Base-by-base conservation (phyloP, 2,329 filamentous ascomycete species). In the Trichothecium roseum region DNA sequence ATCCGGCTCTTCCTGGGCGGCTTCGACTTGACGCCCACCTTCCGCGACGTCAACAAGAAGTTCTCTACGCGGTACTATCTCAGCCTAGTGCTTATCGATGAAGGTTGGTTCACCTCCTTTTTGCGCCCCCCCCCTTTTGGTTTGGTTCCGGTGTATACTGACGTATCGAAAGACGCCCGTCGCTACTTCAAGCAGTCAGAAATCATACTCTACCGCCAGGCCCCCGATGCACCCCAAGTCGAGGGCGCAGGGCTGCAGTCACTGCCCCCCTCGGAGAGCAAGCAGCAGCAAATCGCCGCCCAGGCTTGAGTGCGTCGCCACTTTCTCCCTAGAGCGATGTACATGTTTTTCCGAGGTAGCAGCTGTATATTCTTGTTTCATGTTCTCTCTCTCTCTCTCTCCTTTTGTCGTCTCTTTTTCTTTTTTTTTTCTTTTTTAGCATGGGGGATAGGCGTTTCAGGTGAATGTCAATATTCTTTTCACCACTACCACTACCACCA, bases 41-140 rank as follows among this genome's bases (percentile, higher is more conserved):
- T 98, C 74, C 84, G 91, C 42, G 91, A 98, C 58, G 93, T 98
- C 48, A 98, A 98, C 74, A 98, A 98, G 72, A 98, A 98, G 65
- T 98, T 94, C 62, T 96, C 89, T 18, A 96, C 89, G 27, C 74
- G 91, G 52, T 98, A 98, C 64, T 98, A 98, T 63, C 74, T 98
- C 43, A 95, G 88, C 56, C 66, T 98, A 42, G 91, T 98, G 16
- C 72, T 95, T 47, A 95, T 95, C 47, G 88, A 95, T 53, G 88
- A 95, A 75, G 85, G 85, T 84, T 62, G 46, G 67, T 57, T 34
- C 18, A 15, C 8, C 18, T 24, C 10, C 7, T n/a, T 15, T 13
- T 20, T 16, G n/a, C 2, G 26, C n/a, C 22, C 28, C 8, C 14
- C 16, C 8, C 18, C 24, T 8, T 26, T 29, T 15, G 22, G 17